Evolutionary conservation across 768 basidiomycete species (phyloP), one percentile per base, ranked within the genome.

Genomic region (Pisolithus albus): DNA sequence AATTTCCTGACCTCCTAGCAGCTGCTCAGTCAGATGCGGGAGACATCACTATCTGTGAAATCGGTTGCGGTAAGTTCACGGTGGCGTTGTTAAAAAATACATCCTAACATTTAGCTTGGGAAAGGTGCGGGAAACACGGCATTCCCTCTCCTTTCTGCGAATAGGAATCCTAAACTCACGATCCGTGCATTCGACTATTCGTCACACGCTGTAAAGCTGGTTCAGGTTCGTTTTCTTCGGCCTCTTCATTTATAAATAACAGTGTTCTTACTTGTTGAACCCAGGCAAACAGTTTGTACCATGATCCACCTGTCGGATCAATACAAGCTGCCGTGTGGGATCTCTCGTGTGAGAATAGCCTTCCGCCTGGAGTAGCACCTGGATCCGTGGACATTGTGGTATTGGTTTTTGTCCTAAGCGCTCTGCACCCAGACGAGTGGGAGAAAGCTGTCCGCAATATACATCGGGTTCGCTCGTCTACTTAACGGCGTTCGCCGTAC

Each of bases 371-470:
- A 13, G 62, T 96, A 16, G 68, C 72, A 30, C 82, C 82, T 8
- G 79, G 70, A 16, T 82, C 79, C n/a, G 84, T 93, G 11, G 92
- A 99, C 61, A 83, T 98, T 38, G 73, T 89, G 28, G 81, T 94
- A n/a, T 78, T 96, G 50, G 87, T 99, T 32, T 99, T 95, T 61
- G 93, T 98, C 18, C 70, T 98, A 52, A 92, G 88, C 49, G 96
- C 96, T 0, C 72, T 99, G 23, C 92, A 96, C 62, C 96, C 96
- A 2, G 71, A 81, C 47, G 96, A 99, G 73, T 99, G 96, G 96
- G 69, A 70, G 1, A 78, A 75, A 39, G 94, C 93, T 1, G 74
- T 97, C 30, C 68, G 76, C 16, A 98, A 98, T 63, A 78, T 93
- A 2, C 80, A 87, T 56, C 76, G 75, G 62, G 91, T 92, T 50